These are phyloP conservation scores for Pyrenula aspistea DNA, from an alignment of 495 filamentous ascomycete genomes.

Conservation along the genomic window DNA sequence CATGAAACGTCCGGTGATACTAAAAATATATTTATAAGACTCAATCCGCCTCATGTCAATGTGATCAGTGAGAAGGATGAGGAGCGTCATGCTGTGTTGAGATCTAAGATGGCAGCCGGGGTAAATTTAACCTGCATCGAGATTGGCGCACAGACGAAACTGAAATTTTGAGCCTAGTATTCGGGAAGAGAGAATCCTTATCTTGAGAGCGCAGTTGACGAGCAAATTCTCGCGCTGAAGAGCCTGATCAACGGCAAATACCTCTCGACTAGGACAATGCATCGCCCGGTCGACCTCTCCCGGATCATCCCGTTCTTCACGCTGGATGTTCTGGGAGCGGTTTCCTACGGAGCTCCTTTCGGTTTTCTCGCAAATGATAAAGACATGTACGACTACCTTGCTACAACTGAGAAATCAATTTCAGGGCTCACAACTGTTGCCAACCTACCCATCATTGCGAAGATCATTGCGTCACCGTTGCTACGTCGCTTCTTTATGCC, in stretches of 20 bases:
- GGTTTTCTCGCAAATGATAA: conserved; percentile 29
- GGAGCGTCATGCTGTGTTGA: neutral
- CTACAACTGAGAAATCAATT: conserved; percentile 8
- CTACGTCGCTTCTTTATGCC: conserved; percentile 13
- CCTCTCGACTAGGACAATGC: neutral
- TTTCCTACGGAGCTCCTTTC: conserved; percentile 40
- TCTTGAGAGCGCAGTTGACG: neutral
- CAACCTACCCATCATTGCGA: conserved; percentile 55
- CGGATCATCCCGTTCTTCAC: conserved; percentile 21
- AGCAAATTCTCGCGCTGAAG: neutral
- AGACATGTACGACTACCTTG: conserved; percentile 26
- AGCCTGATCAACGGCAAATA: neutral
- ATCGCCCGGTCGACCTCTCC: neutral
- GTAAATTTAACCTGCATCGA: too few species aligned
- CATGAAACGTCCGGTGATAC: too few species aligned
- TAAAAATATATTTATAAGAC: too few species aligned
- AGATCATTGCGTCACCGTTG: conserved; percentile 37
- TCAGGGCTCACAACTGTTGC: conserved; percentile 23
- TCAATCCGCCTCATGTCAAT: neutral
- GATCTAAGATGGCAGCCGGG: neutral
- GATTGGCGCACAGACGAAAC: too few species aligned
- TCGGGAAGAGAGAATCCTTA: neutral
- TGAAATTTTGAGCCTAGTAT: neutral
- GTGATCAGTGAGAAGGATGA: neutral
- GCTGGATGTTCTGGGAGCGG: conserved; percentile 48